A percentile compares a stretch with the other conserved stretches of the same genome.
phyloP scores from a whole-genome alignment of 805 yeast genomes.

The Spathaspora arborariae region DNA sequence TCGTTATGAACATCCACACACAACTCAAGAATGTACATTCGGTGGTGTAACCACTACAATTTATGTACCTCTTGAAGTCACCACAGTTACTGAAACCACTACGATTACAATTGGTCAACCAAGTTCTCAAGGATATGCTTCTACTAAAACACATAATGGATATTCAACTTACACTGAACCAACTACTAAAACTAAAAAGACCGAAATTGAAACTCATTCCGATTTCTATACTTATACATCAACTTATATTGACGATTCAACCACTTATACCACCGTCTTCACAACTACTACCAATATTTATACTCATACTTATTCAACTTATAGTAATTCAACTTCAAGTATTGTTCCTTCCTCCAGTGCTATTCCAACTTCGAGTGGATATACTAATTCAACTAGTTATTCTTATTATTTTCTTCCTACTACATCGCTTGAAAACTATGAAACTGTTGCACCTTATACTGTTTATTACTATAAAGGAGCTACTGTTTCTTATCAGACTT shows the following conservation, averaged over 20 bases:
- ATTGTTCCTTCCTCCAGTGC: too few species aligned
- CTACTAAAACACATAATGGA: not conserved
- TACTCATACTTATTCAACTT: not conserved
- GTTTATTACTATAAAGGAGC: not conserved
- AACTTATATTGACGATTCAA: not conserved
- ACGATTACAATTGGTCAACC: not conserved
- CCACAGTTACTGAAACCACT: not conserved
- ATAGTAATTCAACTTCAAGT: not conserved
- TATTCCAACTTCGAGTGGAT: not conserved
- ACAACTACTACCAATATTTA: slow-evolving; percentile 1
- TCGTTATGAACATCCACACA: too few species aligned
- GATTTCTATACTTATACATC: not conserved
- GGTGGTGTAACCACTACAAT: slow-evolving; percentile 1
- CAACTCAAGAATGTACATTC: too few species aligned
- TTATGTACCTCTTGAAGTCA: not conserved
- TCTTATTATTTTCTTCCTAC: not conserved
- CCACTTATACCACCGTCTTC: not conserved
- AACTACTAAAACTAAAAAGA: not conserved
- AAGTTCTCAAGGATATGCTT: too few species aligned
- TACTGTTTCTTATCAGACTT: not conserved
- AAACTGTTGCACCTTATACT: not conserved
- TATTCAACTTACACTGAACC: not conserved
- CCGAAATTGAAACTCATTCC: not conserved
- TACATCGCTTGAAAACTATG: not conserved
- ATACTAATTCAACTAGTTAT: not conserved